phyloP scores from a whole-genome alignment of 257 asterid genomes.

The Rehmannia glutinosa region DNA sequence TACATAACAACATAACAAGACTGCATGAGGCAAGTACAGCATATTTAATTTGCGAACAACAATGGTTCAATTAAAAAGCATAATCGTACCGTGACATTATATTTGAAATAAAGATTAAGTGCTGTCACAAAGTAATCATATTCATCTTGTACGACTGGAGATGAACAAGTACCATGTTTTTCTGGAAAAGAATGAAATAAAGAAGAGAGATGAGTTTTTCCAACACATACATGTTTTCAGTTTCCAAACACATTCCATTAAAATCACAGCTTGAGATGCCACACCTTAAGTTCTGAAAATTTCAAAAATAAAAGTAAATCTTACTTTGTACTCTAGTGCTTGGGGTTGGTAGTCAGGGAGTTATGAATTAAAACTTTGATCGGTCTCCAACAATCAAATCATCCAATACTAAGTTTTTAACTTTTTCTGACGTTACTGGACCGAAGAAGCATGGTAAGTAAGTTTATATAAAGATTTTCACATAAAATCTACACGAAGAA shows the following conservation, averaged over 20 bases:
- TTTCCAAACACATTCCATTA: neutral
- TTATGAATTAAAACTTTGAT: neutral
- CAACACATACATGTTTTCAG: neutral
- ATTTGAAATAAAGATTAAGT: conserved; percentile 72
- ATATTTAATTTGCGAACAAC: neutral
- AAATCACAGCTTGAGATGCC: neutral
- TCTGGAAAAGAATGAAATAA: conserved; percentile 37
- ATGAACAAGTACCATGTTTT: conserved; percentile 92
- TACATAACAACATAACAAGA: neutral
- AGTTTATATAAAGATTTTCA: no score
- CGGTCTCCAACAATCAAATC: neutral
- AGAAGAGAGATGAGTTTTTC: conserved; percentile 12
- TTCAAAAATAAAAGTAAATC: neutral
- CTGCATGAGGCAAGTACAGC: neutral
- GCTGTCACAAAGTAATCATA: conserved; percentile 59
- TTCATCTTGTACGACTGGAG: conserved; percentile 56
- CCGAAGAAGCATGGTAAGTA: no score
- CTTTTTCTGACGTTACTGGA: no score
- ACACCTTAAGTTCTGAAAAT: neutral
- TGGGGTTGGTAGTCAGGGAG: neutral
- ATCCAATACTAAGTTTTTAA: no score
- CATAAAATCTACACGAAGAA: no score
- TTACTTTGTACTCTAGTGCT: neutral
- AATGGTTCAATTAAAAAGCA: neutral
- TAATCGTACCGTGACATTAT: conserved; percentile 77